phyloP scores from a whole-genome alignment of 2,329 filamentous ascomycete species.

The Hypoxylon sp. region DNA sequence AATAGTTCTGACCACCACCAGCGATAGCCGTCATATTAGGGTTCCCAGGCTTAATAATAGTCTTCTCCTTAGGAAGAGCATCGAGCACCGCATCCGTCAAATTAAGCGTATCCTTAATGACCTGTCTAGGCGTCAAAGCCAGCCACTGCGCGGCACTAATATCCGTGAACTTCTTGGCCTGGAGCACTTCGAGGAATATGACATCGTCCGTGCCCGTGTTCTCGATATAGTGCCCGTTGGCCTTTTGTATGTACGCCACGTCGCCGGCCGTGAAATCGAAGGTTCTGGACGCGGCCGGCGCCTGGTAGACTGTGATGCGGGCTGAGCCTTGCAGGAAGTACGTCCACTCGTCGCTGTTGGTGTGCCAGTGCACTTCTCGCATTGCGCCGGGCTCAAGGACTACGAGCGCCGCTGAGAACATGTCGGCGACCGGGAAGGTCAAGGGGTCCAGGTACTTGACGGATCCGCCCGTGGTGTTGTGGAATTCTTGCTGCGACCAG shows the following conservation, averaged over 20 bases:
- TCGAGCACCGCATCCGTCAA: conserved; percentile 56
- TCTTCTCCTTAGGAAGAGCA: conserved; percentile 58
- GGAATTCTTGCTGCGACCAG: conserved; percentile 64
- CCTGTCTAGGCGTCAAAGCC: conserved; percentile 68
- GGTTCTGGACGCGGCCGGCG: conserved; percentile 63
- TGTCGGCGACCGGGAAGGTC: conserved; percentile 68
- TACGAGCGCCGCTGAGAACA: conserved; percentile 69
- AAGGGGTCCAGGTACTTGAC: conserved; percentile 71
- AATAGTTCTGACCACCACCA: conserved; percentile 35
- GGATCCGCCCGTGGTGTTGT: conserved; percentile 66
- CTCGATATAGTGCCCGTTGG: conserved; percentile 70
- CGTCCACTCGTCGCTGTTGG: conserved; percentile 70
- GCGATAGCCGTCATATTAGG: conserved; percentile 53
- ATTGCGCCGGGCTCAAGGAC: conserved; percentile 72
- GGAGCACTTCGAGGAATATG: conserved; percentile 71
- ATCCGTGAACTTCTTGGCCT: conserved; percentile 65
- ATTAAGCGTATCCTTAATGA: conserved; percentile 69
- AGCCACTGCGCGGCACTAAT: conserved; percentile 71
- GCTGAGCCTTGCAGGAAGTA: conserved; percentile 70
- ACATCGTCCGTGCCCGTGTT: conserved; percentile 70
- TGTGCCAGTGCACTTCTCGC: conserved; percentile 75
- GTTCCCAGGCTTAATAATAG: conserved; percentile 59
- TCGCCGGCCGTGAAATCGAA: conserved; percentile 72
- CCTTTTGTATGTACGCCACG: conserved; percentile 69
- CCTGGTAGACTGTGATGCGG: conserved; percentile 68